Base-by-base conservation (phyloP, 2,329 filamentous ascomycete genomes). In the Eurotiales sp. region DNA sequence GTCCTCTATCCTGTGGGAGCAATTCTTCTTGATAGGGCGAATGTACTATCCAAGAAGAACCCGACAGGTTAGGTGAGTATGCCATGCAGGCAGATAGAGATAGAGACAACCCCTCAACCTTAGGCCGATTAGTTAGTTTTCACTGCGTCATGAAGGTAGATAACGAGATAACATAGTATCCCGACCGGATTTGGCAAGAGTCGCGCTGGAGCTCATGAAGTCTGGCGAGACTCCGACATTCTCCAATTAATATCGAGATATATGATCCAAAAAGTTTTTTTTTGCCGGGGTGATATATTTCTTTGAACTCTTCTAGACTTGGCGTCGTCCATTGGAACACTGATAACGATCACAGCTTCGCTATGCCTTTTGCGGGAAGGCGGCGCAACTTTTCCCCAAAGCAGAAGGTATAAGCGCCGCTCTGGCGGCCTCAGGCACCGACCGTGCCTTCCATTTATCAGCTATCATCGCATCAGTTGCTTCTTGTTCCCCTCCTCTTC, bases 1-100 rank as follows among this genome's bases (percentile, higher is more conserved):
- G 60, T 7, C 58, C 61, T 15, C 65, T 62, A n/a, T 60, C 60
- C 50, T 56, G 57, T 46, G 61, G 61, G 50, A 51, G 51, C 43
- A 61, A 61, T 41, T 61, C 64, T 17, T 22, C 42, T 17, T n/a
- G 30, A 3, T 17, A 30, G 8, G 30, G 50, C n/a, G 50, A 25
- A 15, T 30, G 34, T 14, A 40, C 41, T 39, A 34, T n/a, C 19
- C 25, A 45, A 12, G 17, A 49, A 7, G 21, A 41, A 15, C 22
- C n/a, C 29, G 22, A 52, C 19, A 23, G 22, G 7, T 8, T 46
- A 32, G 44, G 15, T 5, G 22, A 17, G 2, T 3, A 25, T n/a
- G 22, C 45, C 45, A 47, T 47, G 30, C 34, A 37, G 34, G n/a
- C n/a, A n/a, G n/a, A n/a, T n/a, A n/a, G n/a, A n/a, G n/a, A n/a